Evolutionary conservation across 257 asterid genomes (phyloP).

Genomic region (Nicotiana tabacum): DNA sequence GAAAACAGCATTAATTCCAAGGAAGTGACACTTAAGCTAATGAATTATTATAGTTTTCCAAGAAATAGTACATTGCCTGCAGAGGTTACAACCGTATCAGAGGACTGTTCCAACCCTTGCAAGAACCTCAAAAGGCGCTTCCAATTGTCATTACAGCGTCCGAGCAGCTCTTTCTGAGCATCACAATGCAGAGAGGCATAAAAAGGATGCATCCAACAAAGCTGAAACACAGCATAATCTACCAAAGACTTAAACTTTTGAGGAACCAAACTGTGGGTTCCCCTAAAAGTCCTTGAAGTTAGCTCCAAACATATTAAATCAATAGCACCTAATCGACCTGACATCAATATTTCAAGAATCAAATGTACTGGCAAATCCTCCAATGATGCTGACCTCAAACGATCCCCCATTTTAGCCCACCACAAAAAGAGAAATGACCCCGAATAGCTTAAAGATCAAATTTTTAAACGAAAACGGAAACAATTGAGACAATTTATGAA

Average conservation of each 20-base stretch:
- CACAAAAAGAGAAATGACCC: neutral
- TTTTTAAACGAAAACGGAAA: conserved; percentile 42
- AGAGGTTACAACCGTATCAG: conserved; percentile 61
- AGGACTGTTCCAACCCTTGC: conserved; percentile 69
- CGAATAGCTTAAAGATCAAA: conserved; percentile 27
- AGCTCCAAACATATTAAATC: conserved; percentile 67
- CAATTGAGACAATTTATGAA: conserved; percentile 33
- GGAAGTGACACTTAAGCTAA: neutral
- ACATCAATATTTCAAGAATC: conserved; percentile 58
- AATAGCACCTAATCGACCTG: conserved; percentile 52
- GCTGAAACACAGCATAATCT: conserved; percentile 72
- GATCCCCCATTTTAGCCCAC: conserved; percentile 46
- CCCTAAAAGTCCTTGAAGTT: conserved; percentile 50
- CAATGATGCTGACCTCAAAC: conserved; percentile 34
- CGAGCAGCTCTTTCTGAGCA: conserved; percentile 41
- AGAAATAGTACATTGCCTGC: conserved; percentile 74
- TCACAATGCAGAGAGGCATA: conserved; percentile 38
- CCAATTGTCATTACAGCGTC: conserved; percentile 62
- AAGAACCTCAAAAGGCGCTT: conserved; percentile 69
- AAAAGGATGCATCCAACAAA: conserved; percentile 49
- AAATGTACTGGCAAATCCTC: conserved; percentile 76
- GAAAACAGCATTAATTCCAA: neutral
- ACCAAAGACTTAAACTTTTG: conserved; percentile 53
- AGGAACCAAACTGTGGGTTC: conserved; percentile 42
- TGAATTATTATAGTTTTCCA: neutral